These are phyloP conservation scores for Mucor irregularis DNA, from an alignment of 371 early-diverging fungal genomes.

Conservation along the genomic window DNA sequence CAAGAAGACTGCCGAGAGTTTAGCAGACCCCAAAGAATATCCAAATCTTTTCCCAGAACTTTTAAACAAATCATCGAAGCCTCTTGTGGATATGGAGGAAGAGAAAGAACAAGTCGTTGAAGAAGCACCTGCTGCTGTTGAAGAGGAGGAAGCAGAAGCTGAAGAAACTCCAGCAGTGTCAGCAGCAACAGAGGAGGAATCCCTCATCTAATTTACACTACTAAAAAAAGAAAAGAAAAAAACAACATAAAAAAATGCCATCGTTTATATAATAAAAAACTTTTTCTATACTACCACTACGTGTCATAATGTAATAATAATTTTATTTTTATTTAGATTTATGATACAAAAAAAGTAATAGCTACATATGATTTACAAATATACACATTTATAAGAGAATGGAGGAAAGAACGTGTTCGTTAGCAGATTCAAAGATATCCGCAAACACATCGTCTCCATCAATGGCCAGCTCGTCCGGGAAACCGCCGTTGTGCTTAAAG, in stretches of 20 bases:
- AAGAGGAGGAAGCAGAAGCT: conserved; percentile 5
- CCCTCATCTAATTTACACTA: conserved; percentile 9
- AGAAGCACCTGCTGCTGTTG: conserved; percentile 1
- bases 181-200: conserved; percentile 1
- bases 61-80: background rate
- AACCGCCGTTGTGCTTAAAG: conserved; percentile 49
- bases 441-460: conserved; percentile 30
- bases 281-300: too few relatives aligned
- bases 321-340: too few relatives aligned
- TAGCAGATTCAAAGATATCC: conserved; percentile 32
- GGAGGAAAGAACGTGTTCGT: conserved; percentile 12
- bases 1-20: conserved; percentile 83
- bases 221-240: conserved; percentile 3
- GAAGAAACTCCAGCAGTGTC: background rate
- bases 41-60: conserved; percentile 84
- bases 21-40: conserved; percentile 85
- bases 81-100: conserved; percentile 21
- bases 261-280: background rate
- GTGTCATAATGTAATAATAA: too few relatives aligned
- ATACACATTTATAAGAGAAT: background rate
- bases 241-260: background rate
- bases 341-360: background rate
- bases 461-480: conserved; percentile 21
- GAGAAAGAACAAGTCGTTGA: conserved; percentile 9
- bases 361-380: conserved; percentile 1